These are phyloP conservation scores for Amorphotheca resinae DNA, from an alignment of 495 filamentous ascomycete genomes.

Conservation along the genomic window DNA sequence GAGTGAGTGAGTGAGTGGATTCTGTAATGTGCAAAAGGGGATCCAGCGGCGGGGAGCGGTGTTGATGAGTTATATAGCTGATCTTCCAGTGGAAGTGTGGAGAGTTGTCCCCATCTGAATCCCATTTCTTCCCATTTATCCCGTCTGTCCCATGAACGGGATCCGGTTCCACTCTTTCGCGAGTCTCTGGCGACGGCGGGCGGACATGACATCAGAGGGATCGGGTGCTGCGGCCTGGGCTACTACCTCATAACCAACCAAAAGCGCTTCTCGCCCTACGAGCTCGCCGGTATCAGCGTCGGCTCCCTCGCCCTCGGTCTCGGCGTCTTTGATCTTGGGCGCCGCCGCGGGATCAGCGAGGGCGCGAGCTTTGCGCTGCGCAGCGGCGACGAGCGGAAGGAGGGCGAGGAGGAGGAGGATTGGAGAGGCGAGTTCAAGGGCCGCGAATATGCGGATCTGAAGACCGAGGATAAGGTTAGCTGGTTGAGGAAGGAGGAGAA, in stretches of 20 bases:
- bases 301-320: neutral
- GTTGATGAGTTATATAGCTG: no score
- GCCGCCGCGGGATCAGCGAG: neutral
- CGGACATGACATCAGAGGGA: neutral
- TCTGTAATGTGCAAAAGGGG: no score
- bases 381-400: neutral
- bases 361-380: neutral
- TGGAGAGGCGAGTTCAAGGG: constrained; percentile 6
- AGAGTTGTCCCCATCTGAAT: no score
- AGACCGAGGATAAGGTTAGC: neutral
- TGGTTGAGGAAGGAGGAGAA: constrained; percentile 4
- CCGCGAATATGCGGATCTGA: neutral
- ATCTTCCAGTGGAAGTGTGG: no score
- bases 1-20: no score
- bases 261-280: neutral
- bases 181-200: neutral
- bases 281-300: neutral
- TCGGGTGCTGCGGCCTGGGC: constrained; percentile 1
- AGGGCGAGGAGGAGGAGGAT: neutral
- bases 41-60: no score
- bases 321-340: neutral
- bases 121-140: no score
- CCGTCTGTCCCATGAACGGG: no score
- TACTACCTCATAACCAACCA: constrained; percentile 5
- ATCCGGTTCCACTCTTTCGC: no score